These are phyloP conservation scores for Raphanus raphanistrum DNA, from an alignment of 345 rosid species.

Conservation along the genomic window DNA sequence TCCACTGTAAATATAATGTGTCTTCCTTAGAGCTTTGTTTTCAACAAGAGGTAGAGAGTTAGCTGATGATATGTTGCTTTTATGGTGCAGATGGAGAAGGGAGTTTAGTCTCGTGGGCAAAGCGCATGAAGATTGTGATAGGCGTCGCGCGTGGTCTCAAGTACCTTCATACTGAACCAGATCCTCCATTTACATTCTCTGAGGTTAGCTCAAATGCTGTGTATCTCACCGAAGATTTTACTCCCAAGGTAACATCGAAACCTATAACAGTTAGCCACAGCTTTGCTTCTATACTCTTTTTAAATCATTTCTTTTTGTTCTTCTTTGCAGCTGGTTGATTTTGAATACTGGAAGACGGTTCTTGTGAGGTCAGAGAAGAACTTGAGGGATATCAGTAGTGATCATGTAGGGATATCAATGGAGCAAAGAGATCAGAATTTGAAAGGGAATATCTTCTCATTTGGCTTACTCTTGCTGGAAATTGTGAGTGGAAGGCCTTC, in stretches of 20 bases:
- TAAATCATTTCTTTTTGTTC: background rate
- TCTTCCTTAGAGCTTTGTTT: slow-evolving; percentile 12
- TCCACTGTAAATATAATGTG: slow-evolving; percentile 74
- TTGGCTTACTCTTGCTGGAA: slow-evolving; percentile 84
- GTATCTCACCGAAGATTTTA: slow-evolving; percentile 93
- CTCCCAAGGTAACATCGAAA: slow-evolving; percentile 66
- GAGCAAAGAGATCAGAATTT: slow-evolving; percentile 72
- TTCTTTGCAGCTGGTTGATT: slow-evolving; percentile 81
- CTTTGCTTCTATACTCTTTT: background rate
- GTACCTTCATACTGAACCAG: slow-evolving; percentile 78
- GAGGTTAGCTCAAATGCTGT: slow-evolving; percentile 84
- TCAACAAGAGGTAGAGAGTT: background rate
- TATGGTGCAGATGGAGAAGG: slow-evolving; percentile 81
- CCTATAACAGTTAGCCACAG: background rate
- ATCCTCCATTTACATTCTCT: slow-evolving; percentile 88
- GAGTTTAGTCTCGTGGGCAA: slow-evolving; percentile 80
- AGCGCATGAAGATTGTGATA: slow-evolving; percentile 79
- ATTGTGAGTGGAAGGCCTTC: slow-evolving; percentile 88
- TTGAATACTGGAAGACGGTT: slow-evolving; percentile 90
- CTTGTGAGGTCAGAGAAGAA: slow-evolving; percentile 79
- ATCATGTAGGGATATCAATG: slow-evolving; percentile 62
- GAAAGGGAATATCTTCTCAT: slow-evolving; percentile 76
- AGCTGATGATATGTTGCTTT: background rate
- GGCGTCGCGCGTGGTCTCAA: slow-evolving; percentile 87
- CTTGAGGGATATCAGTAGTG: slow-evolving; percentile 58